Base-by-base conservation (phyloP, 2,329 filamentous ascomycete species). In the Chaetomium olivaceum region DNA sequence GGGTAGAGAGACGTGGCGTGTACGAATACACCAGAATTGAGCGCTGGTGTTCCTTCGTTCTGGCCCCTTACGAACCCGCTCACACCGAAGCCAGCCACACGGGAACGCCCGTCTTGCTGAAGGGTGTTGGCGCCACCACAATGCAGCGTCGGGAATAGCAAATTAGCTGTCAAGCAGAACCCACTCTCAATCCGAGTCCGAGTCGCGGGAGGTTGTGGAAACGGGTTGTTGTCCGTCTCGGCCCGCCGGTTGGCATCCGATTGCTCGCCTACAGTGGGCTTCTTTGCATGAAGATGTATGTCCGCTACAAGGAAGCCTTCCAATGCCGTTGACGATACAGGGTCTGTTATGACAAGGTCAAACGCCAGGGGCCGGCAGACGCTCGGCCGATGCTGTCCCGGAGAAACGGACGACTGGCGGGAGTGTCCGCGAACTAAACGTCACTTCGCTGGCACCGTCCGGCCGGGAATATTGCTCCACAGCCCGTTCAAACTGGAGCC, bases 401-500 rank as follows among this genome's bases (percentile, higher is more conserved):
- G 21, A 27, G 21, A 39, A 58, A 61, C 58, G 50, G 23, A 54
- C 19, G 27, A 48, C 54, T 29, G 48, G 50, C 62, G 62, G 62
- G 65, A 62, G 62, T 43, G 50, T 31, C 62, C 65, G 65, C 58
- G 51, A 14, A 50, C 58, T 36, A 50, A 48, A 54, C 16, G 54
- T 23, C 62, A 56, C 55, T 64, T 39, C 31, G 27, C 25, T 56
- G 59, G 48, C 62, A 58, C 62, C 59, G 33, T 23, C 51, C 59
- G 59, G 31, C 55, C 52, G 60, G 59, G 51, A 25, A 54, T 36
- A 9, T 8, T n/a, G 31, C 14, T 33, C 27, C 50, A 33, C 50
- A 11, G 33, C 23, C 59, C 50, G 31, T 12, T 14, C 25, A 33
- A 16, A 39, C 3, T 21, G 57, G 25, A 29, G 16, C 23, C 19